Percentiles rank a stretch among this genome's conserved stretches.
phyloP scores from a whole-genome alignment of 108 stramenopile species.

The Cyclotella sp. region DNA sequence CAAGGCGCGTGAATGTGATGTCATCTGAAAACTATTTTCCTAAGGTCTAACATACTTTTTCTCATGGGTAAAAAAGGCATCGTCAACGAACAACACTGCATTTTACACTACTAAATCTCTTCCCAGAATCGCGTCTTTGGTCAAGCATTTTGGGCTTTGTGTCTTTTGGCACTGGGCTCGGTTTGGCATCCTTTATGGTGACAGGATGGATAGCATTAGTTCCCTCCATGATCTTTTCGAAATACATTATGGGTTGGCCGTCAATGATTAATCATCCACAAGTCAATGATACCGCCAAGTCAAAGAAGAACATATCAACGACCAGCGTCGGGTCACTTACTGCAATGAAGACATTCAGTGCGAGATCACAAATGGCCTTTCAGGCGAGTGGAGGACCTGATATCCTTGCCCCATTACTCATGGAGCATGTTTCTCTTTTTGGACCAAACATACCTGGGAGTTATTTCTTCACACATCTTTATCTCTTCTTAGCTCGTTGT shows the following conservation, averaged over 20 bases:
- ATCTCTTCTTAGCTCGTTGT: slow-evolving; percentile 3
- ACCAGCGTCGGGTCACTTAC: slow-evolving; percentile 13
- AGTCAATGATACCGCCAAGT: neutral
- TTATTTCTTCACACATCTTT: slow-evolving; percentile 12
- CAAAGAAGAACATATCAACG: slow-evolving; percentile 6
- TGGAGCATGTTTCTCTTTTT: slow-evolving; percentile 16
- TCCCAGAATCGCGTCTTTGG: slow-evolving; percentile 9
- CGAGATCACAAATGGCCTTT: slow-evolving; percentile 24
- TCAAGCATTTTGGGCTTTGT: neutral
- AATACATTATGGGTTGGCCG: slow-evolving; percentile 26
- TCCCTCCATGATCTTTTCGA: slow-evolving; percentile 23
- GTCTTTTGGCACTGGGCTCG: slow-evolving; percentile 1
- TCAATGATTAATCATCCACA: slow-evolving; percentile 2
- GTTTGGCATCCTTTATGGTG: neutral
- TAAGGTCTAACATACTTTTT: neutral
- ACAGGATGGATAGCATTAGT: neutral
- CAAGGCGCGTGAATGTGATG: neutral
- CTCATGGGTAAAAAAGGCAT: neutral
- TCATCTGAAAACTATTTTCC: neutral
- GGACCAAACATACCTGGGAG: slow-evolving; percentile 29
- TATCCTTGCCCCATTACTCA: slow-evolving; percentile 12
- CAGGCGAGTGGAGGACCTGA: slow-evolving; percentile 30
- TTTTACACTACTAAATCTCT: slow-evolving; percentile 17
- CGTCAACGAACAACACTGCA: slow-evolving; percentile 12
- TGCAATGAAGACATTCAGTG: slow-evolving; percentile 21